Evolutionary conservation across 1,139 yeast species (phyloP).

Genomic region (Hansenula lynferdii): DNA sequence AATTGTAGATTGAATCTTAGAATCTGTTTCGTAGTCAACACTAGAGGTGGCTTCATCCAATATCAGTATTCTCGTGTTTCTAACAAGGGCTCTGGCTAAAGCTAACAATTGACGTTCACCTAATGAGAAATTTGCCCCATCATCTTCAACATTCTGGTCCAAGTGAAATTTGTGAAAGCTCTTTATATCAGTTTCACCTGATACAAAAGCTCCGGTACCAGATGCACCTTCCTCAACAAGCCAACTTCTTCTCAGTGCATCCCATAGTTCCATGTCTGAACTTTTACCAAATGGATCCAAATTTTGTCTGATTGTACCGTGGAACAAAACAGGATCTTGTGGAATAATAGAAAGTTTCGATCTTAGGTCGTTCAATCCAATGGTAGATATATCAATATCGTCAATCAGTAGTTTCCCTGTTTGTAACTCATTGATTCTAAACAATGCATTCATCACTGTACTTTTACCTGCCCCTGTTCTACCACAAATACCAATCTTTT

Average conservation of each 20-base stretch:
- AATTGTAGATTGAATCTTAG: slow-evolving; percentile 53
- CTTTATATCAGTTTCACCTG: slow-evolving; percentile 12
- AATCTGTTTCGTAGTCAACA: slow-evolving; percentile 64
- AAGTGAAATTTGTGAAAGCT: slow-evolving; percentile 49
- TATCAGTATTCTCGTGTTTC: slow-evolving; percentile 53
- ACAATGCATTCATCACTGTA: slow-evolving; percentile 62
- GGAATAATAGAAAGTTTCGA: slow-evolving; percentile 67
- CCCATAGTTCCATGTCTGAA: slow-evolving; percentile 50
- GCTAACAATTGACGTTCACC: slow-evolving; percentile 67
- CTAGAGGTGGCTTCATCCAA: slow-evolving; percentile 71
- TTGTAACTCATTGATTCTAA: slow-evolving; percentile 53
- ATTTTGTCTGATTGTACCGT: slow-evolving; percentile 60
- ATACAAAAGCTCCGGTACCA: slow-evolving; percentile 10
- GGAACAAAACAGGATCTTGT: slow-evolving; percentile 73
- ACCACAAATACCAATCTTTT: slow-evolving; percentile 73
- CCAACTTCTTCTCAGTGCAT: slow-evolving; percentile 50
- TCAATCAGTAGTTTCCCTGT: slow-evolving; percentile 52
- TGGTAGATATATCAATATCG: slow-evolving; percentile 49
- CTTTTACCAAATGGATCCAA: slow-evolving; percentile 59
- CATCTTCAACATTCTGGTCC: slow-evolving; percentile 54
- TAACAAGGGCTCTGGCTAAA: slow-evolving; percentile 60
- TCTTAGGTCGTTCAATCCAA: slow-evolving; percentile 56
- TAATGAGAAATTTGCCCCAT: slow-evolving; percentile 58
- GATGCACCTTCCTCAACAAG: slow-evolving; percentile 34
- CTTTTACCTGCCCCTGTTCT: slow-evolving; percentile 81